Conservation (phyloP, 2,329 filamentous ascomycete species). For the Pestalotiopsis sp. region DNA sequence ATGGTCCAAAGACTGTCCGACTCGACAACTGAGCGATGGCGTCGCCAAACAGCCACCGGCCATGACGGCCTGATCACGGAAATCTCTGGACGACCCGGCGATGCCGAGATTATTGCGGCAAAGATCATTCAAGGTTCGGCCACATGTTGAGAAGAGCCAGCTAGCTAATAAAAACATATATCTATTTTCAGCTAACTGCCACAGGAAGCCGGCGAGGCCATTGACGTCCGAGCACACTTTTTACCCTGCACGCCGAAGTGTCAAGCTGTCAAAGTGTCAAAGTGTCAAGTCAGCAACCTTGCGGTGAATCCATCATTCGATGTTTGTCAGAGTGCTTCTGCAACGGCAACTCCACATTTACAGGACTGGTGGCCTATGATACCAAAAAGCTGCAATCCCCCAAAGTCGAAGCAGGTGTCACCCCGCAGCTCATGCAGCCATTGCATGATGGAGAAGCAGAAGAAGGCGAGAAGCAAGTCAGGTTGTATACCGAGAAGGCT, state of each 20-base stretch:
- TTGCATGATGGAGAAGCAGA: background rate
- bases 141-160: too few species aligned
- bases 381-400: background rate
- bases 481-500: background rate
- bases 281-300: background rate
- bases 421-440: background rate
- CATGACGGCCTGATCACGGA: background rate
- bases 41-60: background rate
- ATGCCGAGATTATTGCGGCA: background rate
- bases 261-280: background rate
- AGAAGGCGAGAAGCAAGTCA: background rate
- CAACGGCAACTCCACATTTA: background rate
- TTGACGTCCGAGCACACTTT: background rate
- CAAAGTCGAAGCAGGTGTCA: background rate
- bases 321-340: background rate
- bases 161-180: background rate
- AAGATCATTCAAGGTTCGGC: background rate
- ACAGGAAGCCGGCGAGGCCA: background rate
- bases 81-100: background rate
- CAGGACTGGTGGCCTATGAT: background rate
- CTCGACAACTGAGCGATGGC: background rate
- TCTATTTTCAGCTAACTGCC: background rate
- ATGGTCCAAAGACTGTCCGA: background rate
- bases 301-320: background rate
- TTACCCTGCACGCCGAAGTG: background rate